These are phyloP conservation scores for Penicillium ochrochloron DNA, from an alignment of 495 filamentous ascomycete species.

Conservation along the genomic window DNA sequence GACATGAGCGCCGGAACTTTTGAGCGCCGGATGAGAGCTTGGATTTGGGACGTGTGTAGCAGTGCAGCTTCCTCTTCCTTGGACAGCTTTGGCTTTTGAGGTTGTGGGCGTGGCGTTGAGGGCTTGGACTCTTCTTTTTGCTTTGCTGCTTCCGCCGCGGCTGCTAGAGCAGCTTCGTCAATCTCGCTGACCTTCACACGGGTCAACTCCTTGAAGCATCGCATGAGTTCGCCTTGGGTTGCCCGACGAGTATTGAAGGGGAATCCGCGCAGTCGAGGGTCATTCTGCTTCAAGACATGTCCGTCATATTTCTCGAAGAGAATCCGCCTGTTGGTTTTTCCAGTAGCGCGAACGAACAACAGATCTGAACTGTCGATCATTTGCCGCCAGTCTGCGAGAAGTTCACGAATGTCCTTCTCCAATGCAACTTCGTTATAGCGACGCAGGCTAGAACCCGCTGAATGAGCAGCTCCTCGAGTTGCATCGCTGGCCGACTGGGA, in stretches of 20 bases:
- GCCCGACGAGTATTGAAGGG: constrained; percentile 94
- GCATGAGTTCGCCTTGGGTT: constrained; percentile 92
- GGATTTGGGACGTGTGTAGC: constrained; percentile 84
- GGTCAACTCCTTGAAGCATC: constrained; percentile 89
- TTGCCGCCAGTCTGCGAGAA: constrained; percentile 79
- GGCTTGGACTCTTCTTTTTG: constrained; percentile 37
- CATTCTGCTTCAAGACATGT: constrained; percentile 79
- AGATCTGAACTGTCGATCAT: constrained; percentile 83
- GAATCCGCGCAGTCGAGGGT: constrained; percentile 83
- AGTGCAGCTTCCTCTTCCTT: constrained; percentile 81
- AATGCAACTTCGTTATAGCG: constrained; percentile 93
- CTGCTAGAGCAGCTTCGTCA: constrained; percentile 60
- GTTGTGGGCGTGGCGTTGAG: constrained; percentile 48
- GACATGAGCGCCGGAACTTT: constrained; percentile 86
- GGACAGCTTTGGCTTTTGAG: constrained; percentile 61
- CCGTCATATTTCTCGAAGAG: constrained; percentile 90
- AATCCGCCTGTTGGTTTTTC: constrained; percentile 79
- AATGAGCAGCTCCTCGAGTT: constrained; percentile 89
- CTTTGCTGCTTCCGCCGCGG: constrained; percentile 45
- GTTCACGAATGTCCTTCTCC: constrained; percentile 76
- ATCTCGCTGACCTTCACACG: constrained; percentile 82
- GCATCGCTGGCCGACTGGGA: constrained; percentile 91
- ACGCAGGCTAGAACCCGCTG: constrained; percentile 85
- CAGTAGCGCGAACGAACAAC: constrained; percentile 87
- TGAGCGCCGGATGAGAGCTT: constrained; percentile 84